These are phyloP conservation scores for Crithidia acanthocephali DNA, from an alignment of 208 protist species.

Conservation along the genomic window DNA sequence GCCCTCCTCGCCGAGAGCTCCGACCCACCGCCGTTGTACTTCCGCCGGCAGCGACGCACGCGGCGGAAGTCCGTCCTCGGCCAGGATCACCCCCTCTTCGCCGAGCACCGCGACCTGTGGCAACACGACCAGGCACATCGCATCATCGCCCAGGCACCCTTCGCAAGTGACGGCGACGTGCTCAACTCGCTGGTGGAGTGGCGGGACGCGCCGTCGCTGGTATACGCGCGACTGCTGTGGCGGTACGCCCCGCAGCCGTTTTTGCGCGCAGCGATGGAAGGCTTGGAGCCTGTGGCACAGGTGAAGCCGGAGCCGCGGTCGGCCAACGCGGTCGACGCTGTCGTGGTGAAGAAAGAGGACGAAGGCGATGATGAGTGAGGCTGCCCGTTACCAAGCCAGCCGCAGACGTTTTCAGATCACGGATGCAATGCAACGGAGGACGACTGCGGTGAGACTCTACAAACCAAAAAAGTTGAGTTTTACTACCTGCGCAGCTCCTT, in stretches of 20 bases:
- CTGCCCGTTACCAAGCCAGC: too few relatives aligned
- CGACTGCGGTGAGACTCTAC: not conserved
- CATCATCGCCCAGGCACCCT: slow-evolving; percentile 60
- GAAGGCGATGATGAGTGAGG: not conserved
- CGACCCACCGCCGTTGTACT: slow-evolving; percentile 61
- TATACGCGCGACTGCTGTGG: slow-evolving; percentile 84
- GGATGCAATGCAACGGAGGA: not conserved
- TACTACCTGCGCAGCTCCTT: not conserved
- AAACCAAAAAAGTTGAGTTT: too few relatives aligned
- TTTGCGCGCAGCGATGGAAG: slow-evolving; percentile 28
- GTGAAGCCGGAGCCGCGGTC: slow-evolving; percentile 11
- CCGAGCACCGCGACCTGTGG: slow-evolving; percentile 63
- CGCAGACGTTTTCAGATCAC: not conserved
- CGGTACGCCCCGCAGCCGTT: slow-evolving; percentile 65
- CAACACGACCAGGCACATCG: slow-evolving; percentile 32
- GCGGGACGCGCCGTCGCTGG: slow-evolving; percentile 51
- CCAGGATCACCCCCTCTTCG: slow-evolving; percentile 63
- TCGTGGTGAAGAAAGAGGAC: not conserved
- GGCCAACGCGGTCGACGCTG: not conserved
- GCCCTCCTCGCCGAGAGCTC: slow-evolving; percentile 46
- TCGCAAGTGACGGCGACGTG: slow-evolving; percentile 76
- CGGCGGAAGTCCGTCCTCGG: slow-evolving; percentile 43
- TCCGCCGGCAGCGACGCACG: slow-evolving; percentile 51
- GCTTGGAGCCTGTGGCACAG: not conserved
- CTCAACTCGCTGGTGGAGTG: slow-evolving; percentile 73